Percentiles rank a stretch among this genome's conserved stretches.
Conservation (phyloP, 1,139 yeast genomes). For the Blastobotrys niveus region DNA sequence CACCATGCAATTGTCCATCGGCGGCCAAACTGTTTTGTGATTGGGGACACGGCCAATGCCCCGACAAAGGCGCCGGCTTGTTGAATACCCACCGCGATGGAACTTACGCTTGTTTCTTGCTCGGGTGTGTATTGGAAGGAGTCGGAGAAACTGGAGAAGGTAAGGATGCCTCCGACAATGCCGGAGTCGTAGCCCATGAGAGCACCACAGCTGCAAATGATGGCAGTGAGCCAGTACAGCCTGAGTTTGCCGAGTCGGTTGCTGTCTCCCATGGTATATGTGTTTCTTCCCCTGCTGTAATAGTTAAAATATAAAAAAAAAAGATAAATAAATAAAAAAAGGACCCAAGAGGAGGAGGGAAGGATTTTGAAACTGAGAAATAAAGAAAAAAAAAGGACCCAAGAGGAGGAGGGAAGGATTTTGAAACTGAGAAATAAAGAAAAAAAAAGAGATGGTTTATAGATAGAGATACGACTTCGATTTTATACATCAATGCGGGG, state of each 20-base stretch:
- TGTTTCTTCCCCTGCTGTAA: neutral
- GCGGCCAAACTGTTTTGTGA: slow-evolving; percentile 41
- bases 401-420: too few relatives aligned
- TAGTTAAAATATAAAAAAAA: too few relatives aligned
- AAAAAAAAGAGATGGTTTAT: too few relatives aligned
- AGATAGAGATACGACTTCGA: too few relatives aligned
- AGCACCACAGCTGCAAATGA: slow-evolving; percentile 10
- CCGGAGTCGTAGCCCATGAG: slow-evolving; percentile 33
- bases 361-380: too few relatives aligned
- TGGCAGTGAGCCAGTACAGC: slow-evolving; percentile 3
- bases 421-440: too few relatives aligned
- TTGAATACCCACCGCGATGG: slow-evolving; percentile 42
- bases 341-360: too few relatives aligned
- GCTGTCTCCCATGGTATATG: neutral
- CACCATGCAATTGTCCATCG: slow-evolving; percentile 37
- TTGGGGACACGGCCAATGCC: slow-evolving; percentile 41
- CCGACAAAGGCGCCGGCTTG: slow-evolving; percentile 49
- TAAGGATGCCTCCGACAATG: slow-evolving; percentile 44
- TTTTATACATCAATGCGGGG: too few relatives aligned
- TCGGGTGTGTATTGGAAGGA: slow-evolving; percentile 34
- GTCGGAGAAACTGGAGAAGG: slow-evolving; percentile 35
- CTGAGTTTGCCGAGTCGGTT: neutral
- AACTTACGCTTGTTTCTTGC: slow-evolving; percentile 27
- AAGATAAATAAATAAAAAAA: too few relatives aligned
- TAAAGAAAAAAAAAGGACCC: too few relatives aligned